Conservation (phyloP, 192 early-diverging fungal genomes). For the Fimicolochytrium jonesii region DNA sequence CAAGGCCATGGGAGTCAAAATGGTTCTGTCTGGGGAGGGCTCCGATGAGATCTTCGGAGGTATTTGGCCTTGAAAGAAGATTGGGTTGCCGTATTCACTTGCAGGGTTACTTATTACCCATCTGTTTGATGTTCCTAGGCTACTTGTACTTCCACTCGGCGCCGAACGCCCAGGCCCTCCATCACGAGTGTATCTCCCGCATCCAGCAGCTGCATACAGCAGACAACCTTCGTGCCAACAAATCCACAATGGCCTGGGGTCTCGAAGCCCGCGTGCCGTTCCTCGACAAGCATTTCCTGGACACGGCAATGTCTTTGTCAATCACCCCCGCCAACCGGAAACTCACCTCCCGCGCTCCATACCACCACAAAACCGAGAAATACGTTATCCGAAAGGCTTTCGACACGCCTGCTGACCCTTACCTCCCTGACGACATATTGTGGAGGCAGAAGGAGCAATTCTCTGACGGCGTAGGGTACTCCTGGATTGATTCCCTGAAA, state of each 20-base stretch:
- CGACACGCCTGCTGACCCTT: constrained; percentile 80
- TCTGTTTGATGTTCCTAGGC: too few relatives aligned
- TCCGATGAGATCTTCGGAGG: constrained; percentile 95
- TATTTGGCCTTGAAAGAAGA: too few relatives aligned
- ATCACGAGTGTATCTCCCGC: constrained; percentile 85
- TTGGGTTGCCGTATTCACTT: too few relatives aligned
- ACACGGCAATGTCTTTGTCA: constrained; percentile 75
- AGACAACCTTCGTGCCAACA: constrained; percentile 97
- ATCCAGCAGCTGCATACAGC: constrained; percentile 97
- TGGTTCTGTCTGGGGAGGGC: constrained; percentile 97
- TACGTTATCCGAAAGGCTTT: constrained; percentile 93
- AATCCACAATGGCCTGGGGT: constrained; percentile 99
- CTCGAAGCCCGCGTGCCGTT: constrained; percentile 98
- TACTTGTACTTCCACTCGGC: constrained; percentile 98
- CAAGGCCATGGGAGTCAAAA: constrained; percentile 98
- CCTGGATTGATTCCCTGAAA: constrained; percentile 97
- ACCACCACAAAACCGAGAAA: constrained; percentile 80
- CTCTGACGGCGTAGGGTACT: constrained; percentile 96
- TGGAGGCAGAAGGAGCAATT: constrained; percentile 99
- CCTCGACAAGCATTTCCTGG: constrained; percentile 88
- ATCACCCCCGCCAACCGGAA: constrained; percentile 76
- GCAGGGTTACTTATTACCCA: too few relatives aligned
- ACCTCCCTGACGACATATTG: constrained; percentile 82
- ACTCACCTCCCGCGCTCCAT: constrained; percentile 63
- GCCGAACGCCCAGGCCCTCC: constrained; percentile 74